Evolutionary conservation across 768 basidiomycete genomes (phyloP).

Genomic region (Russula ochroleuca): DNA sequence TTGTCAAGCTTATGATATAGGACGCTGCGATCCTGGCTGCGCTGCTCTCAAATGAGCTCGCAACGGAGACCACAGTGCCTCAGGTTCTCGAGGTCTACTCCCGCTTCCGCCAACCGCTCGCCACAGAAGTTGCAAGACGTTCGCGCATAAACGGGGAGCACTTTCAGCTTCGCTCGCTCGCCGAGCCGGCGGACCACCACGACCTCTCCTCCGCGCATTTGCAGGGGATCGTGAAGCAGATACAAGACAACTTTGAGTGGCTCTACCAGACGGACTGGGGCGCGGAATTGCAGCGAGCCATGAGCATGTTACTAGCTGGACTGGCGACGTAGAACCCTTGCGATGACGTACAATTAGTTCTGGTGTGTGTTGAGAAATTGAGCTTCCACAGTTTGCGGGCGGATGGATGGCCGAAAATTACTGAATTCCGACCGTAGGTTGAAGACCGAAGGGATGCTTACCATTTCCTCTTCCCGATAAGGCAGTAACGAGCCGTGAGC

Average conservation of each 20-base stretch:
- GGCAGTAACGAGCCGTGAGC: too few relatives aligned
- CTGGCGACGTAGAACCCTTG: neutral
- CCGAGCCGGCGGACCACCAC: neutral
- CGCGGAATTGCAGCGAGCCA: slow-evolving; percentile 5
- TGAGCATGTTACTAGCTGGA: slow-evolving; percentile 3
- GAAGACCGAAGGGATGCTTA: too few relatives aligned
- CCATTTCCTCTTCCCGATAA: too few relatives aligned
- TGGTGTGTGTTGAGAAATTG: neutral
- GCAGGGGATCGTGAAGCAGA: neutral
- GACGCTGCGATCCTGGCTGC: slow-evolving; percentile 39
- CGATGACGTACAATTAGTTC: too few relatives aligned
- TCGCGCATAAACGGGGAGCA: slow-evolving; percentile 33
- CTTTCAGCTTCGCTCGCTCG: slow-evolving; percentile 28
- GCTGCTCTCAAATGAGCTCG: slow-evolving; percentile 42
- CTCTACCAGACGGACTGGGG: slow-evolving; percentile 10
- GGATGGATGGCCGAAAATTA: neutral
- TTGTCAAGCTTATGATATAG: slow-evolving; percentile 19
- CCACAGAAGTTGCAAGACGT: slow-evolving; percentile 29
- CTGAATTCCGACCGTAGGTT: too few relatives aligned
- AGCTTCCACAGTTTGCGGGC: neutral
- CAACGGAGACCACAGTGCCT: slow-evolving; percentile 27
- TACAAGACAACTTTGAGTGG: slow-evolving; percentile 20
- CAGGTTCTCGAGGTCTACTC: slow-evolving; percentile 35
- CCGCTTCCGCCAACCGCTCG: slow-evolving; percentile 33
- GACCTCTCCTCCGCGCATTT: neutral